Evolutionary conservation across 1,284 basidiomycete species (phyloP).

Genomic region (Vanrija sp.): DNA sequence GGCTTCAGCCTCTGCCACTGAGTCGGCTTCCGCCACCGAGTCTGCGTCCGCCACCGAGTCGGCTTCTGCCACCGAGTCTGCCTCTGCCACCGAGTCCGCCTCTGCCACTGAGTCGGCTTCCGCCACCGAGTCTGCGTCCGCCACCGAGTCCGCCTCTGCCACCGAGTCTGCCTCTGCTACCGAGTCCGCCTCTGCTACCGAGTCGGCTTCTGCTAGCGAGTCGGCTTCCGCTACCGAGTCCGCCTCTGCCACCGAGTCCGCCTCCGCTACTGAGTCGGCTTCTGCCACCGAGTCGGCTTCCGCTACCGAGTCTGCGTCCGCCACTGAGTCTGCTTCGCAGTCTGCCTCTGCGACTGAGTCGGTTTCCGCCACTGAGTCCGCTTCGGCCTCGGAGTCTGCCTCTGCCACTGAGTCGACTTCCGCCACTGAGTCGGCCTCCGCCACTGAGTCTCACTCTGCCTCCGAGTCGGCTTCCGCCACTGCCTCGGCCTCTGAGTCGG

Average conservation of each 20-base stretch:
- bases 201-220: too few relatives aligned
- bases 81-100: too few relatives aligned
- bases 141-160: background rate
- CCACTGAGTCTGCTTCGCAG: background rate
- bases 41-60: background rate
- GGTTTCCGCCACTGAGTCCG: background rate
- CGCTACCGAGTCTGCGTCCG: background rate
- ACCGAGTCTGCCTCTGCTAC: background rate
- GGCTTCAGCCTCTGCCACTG: background rate
- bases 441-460: background rate
- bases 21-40: background rate
- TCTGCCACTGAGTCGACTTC: background rate
- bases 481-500: background rate
- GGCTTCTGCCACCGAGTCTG: background rate
- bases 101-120: too few relatives aligned
- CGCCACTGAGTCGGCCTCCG: background rate
- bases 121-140: background rate
- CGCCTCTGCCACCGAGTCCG: too few relatives aligned
- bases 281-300: background rate
- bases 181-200: too few relatives aligned
- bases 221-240: too few relatives aligned
- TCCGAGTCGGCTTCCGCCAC: background rate
- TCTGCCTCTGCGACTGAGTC: conserved; percentile 3
- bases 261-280: too few relatives aligned
- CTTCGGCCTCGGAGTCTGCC: background rate